phyloP scores from a whole-genome alignment of 2,329 filamentous ascomycete species.

The Diplodia intermedia region DNA sequence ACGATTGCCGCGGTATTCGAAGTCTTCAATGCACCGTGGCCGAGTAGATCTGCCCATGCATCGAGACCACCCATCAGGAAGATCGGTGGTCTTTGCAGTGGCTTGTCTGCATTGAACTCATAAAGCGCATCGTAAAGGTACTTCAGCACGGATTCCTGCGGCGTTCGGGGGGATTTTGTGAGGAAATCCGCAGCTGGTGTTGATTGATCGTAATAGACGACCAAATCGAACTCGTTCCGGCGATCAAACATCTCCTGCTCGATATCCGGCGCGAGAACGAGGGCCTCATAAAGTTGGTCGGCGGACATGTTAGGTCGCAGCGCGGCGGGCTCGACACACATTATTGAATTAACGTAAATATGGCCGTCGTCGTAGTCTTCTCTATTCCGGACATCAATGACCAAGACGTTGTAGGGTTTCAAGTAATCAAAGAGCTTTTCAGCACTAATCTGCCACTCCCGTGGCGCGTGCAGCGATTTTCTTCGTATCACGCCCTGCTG shows the following conservation, averaged over 20 bases:
- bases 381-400: conserved; percentile 85
- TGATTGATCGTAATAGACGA: conserved; percentile 87
- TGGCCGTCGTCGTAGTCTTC: conserved; percentile 87
- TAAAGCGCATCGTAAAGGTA: conserved; percentile 80
- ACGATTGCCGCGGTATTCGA: conserved; percentile 62
- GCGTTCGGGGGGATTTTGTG: conserved; percentile 53
- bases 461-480: conserved; percentile 60
- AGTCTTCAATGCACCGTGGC: conserved; percentile 67
- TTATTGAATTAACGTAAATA: conserved; percentile 80
- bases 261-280: conserved; percentile 73
- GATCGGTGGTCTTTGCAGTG: conserved; percentile 74
- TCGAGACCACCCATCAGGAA: conserved; percentile 82
- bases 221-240: conserved; percentile 77
- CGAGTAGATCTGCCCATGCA: conserved; percentile 86
- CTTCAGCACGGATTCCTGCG: conserved; percentile 62
- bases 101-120: conserved; percentile 82
- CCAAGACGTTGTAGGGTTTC: conserved; percentile 69
- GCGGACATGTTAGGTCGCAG: conserved; percentile 71
- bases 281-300: conserved; percentile 69
- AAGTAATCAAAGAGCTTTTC: conserved; percentile 76
- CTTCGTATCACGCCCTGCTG: conserved; percentile 38
- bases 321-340: conserved; percentile 88
- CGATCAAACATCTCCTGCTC: conserved; percentile 79
- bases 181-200: conserved; percentile 66
- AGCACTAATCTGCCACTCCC: conserved; percentile 68